Base-by-base conservation (phyloP, 2,329 filamentous ascomycete species). In the Aspergillus eucalypticola region DNA sequence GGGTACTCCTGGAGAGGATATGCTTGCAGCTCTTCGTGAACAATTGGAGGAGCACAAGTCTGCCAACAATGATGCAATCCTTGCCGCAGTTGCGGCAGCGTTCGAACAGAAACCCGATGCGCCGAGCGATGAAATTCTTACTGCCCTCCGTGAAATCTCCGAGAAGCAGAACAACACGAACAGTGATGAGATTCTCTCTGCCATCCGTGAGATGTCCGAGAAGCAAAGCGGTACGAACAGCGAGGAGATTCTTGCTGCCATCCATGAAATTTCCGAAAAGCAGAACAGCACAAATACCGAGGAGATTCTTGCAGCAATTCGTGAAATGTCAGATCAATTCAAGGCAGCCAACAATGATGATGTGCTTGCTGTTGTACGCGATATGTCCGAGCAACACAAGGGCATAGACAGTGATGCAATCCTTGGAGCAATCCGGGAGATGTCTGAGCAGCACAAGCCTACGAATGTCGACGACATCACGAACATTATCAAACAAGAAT, bases 371-470 rank as follows among this genome's bases (percentile, higher is more conserved):
- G 27, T 8, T 19, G 25, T 50, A 15, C 46, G 46, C 46, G 46
- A 50, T 8, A 19, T 50, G 4, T 50, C 46, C 15, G 46, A 50
- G 29, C 46, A 50, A 27, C 25, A 50, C 23, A 50, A 50, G 7
- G n/a, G 23, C 17, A 50, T n/a, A 11, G 25, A 50, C 10, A 32
- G 25, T 29, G 46, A 50, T 32, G 86, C 88, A 63, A 81, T 89
- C 35, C 73, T 88, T 2, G 85, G 88, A 63, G 83, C 83, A 4
- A 83, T 88, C 41, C 82, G 84, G 51, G 83, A 84, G 19, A 75
- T 73, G 7, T 68, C 70, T 3, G 73, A 75, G 21, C 65, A 63
- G 8, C 71, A 78, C 15, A 79, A 79, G 38, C 11, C 55, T 11
- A 27, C 39, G 3, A 55, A 42, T 19, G 39, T 53, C 3, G 72